Conservation (phyloP, 176 grass and related monocot species). For the Carex parvula region DNA sequence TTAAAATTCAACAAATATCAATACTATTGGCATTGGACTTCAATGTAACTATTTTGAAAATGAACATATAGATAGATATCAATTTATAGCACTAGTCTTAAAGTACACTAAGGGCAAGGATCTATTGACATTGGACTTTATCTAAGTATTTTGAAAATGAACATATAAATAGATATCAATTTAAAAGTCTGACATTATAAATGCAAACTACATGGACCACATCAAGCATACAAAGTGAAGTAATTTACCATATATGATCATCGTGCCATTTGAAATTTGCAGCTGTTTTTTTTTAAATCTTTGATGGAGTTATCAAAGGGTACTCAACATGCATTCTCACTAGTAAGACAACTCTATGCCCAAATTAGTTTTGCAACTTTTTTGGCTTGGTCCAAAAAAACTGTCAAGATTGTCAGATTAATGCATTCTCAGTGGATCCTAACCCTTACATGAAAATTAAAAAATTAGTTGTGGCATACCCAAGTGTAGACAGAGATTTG, state of each 20-base stretch:
- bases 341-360: not conserved
- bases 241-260: not conserved
- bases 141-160: not conserved
- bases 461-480: slow-evolving; percentile 36
- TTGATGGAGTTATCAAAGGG: not conserved
- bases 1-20: slow-evolving; percentile 9
- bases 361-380: not conserved
- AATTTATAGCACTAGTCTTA: not conserved
- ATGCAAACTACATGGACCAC: not conserved
- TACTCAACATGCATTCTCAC: not conserved
- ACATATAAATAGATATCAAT: not conserved
- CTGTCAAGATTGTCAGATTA: not conserved
- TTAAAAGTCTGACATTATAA: not conserved
- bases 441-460: slow-evolving; percentile 3
- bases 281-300: not conserved
- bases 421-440: not conserved
- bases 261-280: not conserved
- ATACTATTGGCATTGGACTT: not conserved
- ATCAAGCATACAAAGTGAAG: slow-evolving; percentile 2
- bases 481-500: slow-evolving; percentile 95
- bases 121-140: not conserved
- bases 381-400: not conserved
- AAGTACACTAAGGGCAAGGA: not conserved
- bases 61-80: not conserved
- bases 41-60: slow-evolving; percentile 2